Base-by-base conservation (phyloP, 495 filamentous ascomycete species). In the Apiosordaria backusii region DNA sequence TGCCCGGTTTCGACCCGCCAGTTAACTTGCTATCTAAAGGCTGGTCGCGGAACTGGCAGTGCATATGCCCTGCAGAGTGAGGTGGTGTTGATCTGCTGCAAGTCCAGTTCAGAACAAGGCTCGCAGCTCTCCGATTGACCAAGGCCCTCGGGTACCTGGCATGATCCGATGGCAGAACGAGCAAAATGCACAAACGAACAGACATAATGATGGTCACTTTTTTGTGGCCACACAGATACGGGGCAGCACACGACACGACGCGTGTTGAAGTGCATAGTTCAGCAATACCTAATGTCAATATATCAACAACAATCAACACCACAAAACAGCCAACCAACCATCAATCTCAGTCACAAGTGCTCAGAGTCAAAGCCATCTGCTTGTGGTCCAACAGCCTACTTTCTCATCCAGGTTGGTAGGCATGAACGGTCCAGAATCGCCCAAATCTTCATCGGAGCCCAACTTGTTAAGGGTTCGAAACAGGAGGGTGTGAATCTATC, bases 401-500 rank as follows among this genome's bases (percentile, higher is more conserved):
- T 15, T 15, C 35, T 7, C 16, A 45, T 45, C 16, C 35, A 13
- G 35, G 16, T 45, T 9, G 9, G 16, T 45, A 18, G 35, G 35
- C 35, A 45, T 45, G 35, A 45, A 2, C 16, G 35, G 4, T 45
- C 35, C 10, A 3, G 35, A 45, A 45, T 45, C 5, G 9, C 35
- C 9, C 35, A 45, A 45, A 45, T 13, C 5, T 45, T 45, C 35
- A 45, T 15, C 35, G 10, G 35, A 45, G 35, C 35, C n/a, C n/a
- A 23, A 55, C 52, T n/a, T 55, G 4, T 55, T 55, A 55, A 1
- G 5, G 18, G 24, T 40, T 61, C 59, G 24, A 40, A 61, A 35
- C 26, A 27, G 19, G 24, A 27, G 59, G 59, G 59, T 61, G 59
- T 61, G 59, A 45, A 61, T 19, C 59, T 61, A 61, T 61, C 59